A percentile compares a stretch with the other conserved stretches of the same genome.
These are phyloP conservation scores for Schizothecium vesticola DNA, from an alignment of 495 filamentous ascomycete genomes.

Conservation along the genomic window DNA sequence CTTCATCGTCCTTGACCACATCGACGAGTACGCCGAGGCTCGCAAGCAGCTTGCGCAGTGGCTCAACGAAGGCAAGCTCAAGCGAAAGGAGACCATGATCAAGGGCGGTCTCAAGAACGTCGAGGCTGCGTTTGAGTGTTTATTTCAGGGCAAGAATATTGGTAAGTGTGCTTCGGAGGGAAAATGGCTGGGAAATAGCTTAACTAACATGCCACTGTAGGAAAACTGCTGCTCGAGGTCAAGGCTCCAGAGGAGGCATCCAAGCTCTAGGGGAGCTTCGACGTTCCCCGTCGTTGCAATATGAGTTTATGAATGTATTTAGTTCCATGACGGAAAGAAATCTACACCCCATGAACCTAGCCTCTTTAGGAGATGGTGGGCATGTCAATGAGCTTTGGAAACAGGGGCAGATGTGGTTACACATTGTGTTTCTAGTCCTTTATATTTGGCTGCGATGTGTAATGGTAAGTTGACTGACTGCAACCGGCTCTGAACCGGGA, in stretches of 20 bases:
- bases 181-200: neutral
- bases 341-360: neutral
- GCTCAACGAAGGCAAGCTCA: constrained; percentile 51
- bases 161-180: constrained; percentile 29
- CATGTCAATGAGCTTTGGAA: too few species aligned
- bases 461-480: neutral
- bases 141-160: constrained; percentile 54
- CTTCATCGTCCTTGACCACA: constrained; percentile 57
- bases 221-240: constrained; percentile 30
- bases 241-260: constrained; percentile 21
- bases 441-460: neutral
- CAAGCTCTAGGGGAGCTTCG: constrained; percentile 11
- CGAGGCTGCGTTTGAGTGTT: constrained; percentile 43
- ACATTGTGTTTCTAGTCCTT: neutral
- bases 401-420: neutral
- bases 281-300: neutral
- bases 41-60: constrained; percentile 45
- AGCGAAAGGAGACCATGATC: constrained; percentile 51
- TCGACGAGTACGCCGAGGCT: constrained; percentile 34
- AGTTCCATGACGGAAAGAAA: neutral
- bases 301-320: neutral
- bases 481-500: neutral
- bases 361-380: too few species aligned
- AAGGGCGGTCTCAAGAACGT: constrained; percentile 48
- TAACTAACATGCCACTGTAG: constrained; percentile 9